Evolutionary conservation across 768 basidiomycete species (phyloP).

Genomic region (Russula ochroleuca): DNA sequence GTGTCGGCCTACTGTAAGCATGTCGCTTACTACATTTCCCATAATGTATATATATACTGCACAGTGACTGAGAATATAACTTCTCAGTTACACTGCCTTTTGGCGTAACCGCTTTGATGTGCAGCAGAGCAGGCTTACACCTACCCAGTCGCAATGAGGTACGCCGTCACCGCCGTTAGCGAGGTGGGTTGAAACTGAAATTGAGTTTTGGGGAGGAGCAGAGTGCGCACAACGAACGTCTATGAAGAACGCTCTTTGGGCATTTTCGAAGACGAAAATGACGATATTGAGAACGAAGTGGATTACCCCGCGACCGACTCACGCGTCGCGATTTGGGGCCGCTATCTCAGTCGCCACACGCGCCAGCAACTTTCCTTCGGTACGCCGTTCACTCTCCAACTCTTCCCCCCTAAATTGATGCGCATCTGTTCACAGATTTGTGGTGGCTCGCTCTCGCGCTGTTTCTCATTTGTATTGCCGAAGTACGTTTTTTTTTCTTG

Average conservation of each 20-base stretch:
- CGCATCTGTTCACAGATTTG: constrained; percentile 33
- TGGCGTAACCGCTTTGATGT: too few species aligned
- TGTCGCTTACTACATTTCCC: too few species aligned
- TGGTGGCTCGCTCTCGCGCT: constrained; percentile 48
- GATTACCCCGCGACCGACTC: constrained; percentile 25
- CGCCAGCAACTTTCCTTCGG: constrained; percentile 51
- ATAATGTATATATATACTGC: too few species aligned
- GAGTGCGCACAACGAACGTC: constrained; percentile 45
- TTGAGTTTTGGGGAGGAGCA: constrained; percentile 20
- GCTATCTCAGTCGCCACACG: constrained; percentile 40
- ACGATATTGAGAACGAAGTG: constrained; percentile 29
- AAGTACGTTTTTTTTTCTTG: constrained; percentile 24
- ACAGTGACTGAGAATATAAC: too few species aligned
- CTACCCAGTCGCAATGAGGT: constrained; percentile 81
- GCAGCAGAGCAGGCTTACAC: too few species aligned
- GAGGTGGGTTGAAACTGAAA: too few species aligned
- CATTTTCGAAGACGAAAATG: constrained; percentile 39
- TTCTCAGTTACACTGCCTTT: too few species aligned
- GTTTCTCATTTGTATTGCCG: constrained; percentile 50
- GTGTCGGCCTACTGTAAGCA: constrained; percentile 53
- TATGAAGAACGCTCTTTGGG: constrained; percentile 55
- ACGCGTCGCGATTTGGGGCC: constrained; percentile 38
- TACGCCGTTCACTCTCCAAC: constrained; percentile 20
- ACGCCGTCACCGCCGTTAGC: not conserved
- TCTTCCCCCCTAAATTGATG: not conserved